Percentiles rank a stretch among this genome's conserved stretches.
These are phyloP conservation scores for Actinidia polygama DNA, from an alignment of 179 eudicot species.

Conservation along the genomic window DNA sequence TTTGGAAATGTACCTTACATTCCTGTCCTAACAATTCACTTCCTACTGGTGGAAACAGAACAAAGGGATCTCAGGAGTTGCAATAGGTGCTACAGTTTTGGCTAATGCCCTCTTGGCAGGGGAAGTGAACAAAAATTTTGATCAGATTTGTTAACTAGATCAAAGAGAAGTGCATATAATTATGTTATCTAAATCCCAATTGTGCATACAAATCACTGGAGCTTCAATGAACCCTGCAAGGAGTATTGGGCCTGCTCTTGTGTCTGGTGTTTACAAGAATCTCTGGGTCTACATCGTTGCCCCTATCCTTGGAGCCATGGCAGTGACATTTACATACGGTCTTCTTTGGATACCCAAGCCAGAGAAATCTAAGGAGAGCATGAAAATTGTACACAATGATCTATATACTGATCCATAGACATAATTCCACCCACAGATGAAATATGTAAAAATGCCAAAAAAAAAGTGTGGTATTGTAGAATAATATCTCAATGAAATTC, in stretches of 20 bases:
- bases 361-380: conserved; percentile 12
- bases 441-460: too few species aligned
- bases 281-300: conserved; percentile 71
- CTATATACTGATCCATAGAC: conserved; percentile 20
- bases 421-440: too few species aligned
- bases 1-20: neutral
- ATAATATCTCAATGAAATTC: too few species aligned
- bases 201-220: conserved; percentile 56
- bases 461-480: too few species aligned
- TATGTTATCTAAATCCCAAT: neutral
- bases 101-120: conserved; percentile 39
- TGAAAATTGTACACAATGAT: conserved; percentile 25
- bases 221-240: conserved; percentile 92
- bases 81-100: conserved; percentile 38
- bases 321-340: conserved; percentile 63
- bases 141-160: neutral
- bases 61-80: conserved; percentile 39
- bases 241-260: conserved; percentile 81
- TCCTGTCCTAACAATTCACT: neutral
- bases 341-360: conserved; percentile 40
- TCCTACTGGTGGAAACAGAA: conserved; percentile 26
- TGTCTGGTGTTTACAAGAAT: conserved; percentile 55
- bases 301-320: conserved; percentile 72
- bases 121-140: conserved; percentile 16
- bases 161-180: neutral